Evolutionary conservation across 768 basidiomycete genomes (phyloP).

Genomic region (Cystofilobasidium ferigula): DNA sequence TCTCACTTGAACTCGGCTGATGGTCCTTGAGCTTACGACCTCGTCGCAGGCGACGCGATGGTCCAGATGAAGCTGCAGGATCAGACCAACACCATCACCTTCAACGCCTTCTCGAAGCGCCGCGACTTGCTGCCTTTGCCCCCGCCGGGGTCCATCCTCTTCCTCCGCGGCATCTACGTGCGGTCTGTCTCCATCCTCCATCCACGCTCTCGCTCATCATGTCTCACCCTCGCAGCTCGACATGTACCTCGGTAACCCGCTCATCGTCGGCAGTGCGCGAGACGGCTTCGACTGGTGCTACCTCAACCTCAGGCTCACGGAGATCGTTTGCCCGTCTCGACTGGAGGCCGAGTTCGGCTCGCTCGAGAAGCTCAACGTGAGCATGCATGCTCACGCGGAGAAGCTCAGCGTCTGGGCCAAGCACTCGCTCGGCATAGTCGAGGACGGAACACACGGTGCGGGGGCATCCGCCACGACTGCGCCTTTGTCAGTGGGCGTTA

Average conservation of each 20-base stretch:
- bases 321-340: neutral
- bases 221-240: neutral
- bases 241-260: neutral
- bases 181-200: neutral
- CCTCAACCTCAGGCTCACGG: neutral
- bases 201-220: neutral
- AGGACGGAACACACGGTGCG: neutral
- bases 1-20: neutral
- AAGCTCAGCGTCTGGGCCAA: neutral
- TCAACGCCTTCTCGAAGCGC: neutral
- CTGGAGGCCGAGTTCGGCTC: neutral
- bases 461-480: neutral
- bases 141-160: neutral
- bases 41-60: neutral
- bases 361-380: neutral
- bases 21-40: neutral
- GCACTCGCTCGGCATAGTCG: neutral
- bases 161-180: neutral
- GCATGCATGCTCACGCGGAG: neutral
- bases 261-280: neutral
- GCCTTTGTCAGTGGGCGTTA: neutral
- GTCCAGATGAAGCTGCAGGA: neutral
- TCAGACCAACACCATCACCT: neutral
- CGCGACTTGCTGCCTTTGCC: neutral
- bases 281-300: neutral